phyloP scores from a whole-genome alignment of 2,329 filamentous ascomycete genomes.

The Talaromyces sp. region DNA sequence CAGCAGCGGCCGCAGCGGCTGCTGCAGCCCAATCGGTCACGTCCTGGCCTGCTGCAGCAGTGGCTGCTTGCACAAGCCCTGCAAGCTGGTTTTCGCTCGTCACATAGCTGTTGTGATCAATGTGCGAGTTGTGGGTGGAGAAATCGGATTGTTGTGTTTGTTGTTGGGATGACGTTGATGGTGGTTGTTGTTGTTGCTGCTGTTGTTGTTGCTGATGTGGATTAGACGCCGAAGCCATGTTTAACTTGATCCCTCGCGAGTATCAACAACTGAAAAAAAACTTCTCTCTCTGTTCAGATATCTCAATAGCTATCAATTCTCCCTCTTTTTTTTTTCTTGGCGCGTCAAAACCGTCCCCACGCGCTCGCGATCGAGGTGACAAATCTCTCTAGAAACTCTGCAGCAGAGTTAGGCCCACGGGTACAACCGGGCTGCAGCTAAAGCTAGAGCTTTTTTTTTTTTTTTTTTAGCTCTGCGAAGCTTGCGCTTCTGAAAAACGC shows the following conservation, averaged over 20 bases:
- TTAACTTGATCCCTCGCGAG: background rate
- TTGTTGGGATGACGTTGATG: slow-evolving; percentile 20
- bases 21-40: slow-evolving; percentile 40
- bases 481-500: background rate
- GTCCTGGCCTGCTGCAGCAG: slow-evolving; percentile 39
- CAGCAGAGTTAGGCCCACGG: background rate
- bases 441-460: too few species aligned
- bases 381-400: background rate
- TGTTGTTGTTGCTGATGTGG: background rate
- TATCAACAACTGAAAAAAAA: too few species aligned
- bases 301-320: background rate
- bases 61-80: slow-evolving; percentile 43
- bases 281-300: background rate
- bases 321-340: background rate
- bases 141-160: slow-evolving; percentile 27
- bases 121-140: slow-evolving; percentile 20
- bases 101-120: slow-evolving; percentile 33
- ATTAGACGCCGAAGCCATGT: background rate
- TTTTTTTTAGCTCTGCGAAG: background rate
- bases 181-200: background rate
- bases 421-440: too few species aligned
- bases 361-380: background rate
- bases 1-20: slow-evolving; percentile 43
- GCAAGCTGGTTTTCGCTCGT: slow-evolving; percentile 42
- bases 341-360: background rate